Percentiles rank a stretch among this genome's conserved stretches.
Conservation (phyloP, 805 yeast species). For the Lachancea sp. region DNA sequence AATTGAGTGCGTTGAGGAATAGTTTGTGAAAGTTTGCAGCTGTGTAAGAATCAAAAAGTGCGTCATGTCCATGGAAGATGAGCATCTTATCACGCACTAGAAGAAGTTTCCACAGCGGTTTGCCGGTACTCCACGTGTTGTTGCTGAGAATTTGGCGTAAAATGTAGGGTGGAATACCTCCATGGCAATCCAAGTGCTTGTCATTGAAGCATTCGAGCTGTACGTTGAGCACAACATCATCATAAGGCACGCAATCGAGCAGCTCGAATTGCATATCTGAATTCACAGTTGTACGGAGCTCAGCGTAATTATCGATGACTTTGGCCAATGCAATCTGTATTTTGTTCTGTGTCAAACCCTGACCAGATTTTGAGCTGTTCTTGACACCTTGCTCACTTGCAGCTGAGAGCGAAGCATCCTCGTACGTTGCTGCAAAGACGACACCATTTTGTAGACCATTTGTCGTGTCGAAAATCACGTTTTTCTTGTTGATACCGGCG, state of each 20-base stretch:
- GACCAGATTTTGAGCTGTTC: no score
- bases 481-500: conserved; percentile 18
- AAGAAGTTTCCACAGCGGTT: conserved; percentile 26
- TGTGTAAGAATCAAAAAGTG: conserved; percentile 27
- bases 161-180: conserved; percentile 26
- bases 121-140: conserved; percentile 14
- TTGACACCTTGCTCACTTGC: conserved; percentile 22
- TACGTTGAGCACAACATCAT: conserved; percentile 23
- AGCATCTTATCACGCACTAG: conserved; percentile 24
- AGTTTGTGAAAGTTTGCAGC: conserved; percentile 27
- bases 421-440: conserved; percentile 21
- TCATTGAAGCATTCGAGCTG: conserved; percentile 23
- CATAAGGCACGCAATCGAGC: conserved; percentile 14
- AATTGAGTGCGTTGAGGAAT: conserved; percentile 18
- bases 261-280: conserved; percentile 20
- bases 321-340: conserved; percentile 21
- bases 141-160: conserved; percentile 26
- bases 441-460: conserved; percentile 20
- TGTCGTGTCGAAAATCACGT: conserved; percentile 19
- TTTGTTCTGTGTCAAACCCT: no score
- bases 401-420: background rate
- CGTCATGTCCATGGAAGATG: conserved; percentile 29
- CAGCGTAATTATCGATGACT: conserved; percentile 20
- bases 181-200: conserved; percentile 23
- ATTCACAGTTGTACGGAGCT: conserved; percentile 22